Evolutionary conservation across 176 grass and related monocot genomes (phyloP), one percentile per base, ranked within the genome.

Genomic region (Eremochloa ophiuroides): DNA sequence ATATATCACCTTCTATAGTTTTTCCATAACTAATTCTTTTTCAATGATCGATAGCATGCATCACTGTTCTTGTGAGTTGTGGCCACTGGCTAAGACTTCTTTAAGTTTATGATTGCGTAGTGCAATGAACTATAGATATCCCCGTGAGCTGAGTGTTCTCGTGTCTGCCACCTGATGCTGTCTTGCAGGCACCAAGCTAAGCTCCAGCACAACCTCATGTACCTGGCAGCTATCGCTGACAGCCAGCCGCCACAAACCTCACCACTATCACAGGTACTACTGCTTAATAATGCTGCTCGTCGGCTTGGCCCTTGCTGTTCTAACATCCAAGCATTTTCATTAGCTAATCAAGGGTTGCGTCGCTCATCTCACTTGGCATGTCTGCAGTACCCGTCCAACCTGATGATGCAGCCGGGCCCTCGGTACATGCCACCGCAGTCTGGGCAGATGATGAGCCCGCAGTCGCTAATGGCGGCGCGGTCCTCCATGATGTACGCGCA

Each of bases 161-260:
- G 22, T 73, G 79, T 50, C 26, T 82, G 34, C 29, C 66, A 28
- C 65, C 70, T 80, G 58, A 70, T 62, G 73, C 41, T 69, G 70
- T 59, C 10, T 68, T 70, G 74, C 83, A 98, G 95, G 75, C 94
- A 98, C 89, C 95, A 98, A 84, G 95, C 95, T 38, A 94, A 94
- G 71, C 95, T 98, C 68, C 95, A 98, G 82, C 90, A 94, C 72
- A 98, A 98, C 81, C 95, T 98, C 78, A 98, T 98, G 95, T 98
- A 98, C 82, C 92, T 98, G 31, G 95, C 95, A 0, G 95, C 95
- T 61, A 98, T 98, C 55, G 95, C 95, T 1, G 95, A 98, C 71
- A 94, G 90, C 75, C 95, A 98, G 88, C 90, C 92, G 31, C 92
- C 92, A 4, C 94, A 97, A 87, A 83, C 86, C 29, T 74, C 94